Base-by-base conservation (phyloP, 1,284 basidiomycete genomes). In the Chalciporus sp. region DNA sequence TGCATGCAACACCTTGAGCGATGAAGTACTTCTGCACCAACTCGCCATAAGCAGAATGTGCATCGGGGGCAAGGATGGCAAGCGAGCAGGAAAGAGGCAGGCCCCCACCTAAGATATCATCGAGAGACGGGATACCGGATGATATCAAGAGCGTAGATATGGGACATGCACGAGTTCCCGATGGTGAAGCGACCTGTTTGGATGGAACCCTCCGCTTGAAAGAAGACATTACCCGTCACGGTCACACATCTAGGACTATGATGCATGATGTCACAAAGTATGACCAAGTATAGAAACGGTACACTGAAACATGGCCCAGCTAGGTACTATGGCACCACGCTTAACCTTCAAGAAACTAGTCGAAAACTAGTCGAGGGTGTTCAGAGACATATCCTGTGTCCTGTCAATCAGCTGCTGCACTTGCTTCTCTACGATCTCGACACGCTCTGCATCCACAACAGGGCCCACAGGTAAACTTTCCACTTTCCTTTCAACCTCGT, bases 21-120 rank as follows among this genome's bases (percentile, higher is more conserved):
- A 94, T 74, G 63, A 87, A 95, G 71, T 98, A 97, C 59, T 92
- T 89, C 63, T 93, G 85, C 2, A 97, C 77, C 29, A 99, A 82
- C 58, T 92, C 85, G 3, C 88, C 86, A 74, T 98, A 98, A 12
- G 90, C 85, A 7, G 93, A 88, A 65, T 95, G 89, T 26, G 79
- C 71, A 74, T 98, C 92, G 1, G 94, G 89, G 19, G 92, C 85
- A 39, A 92, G 80, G 40, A 95, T 74, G 31, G 90, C 77, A 39
- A 92, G 72, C 10, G 82, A 81, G 54, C 88, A 90, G 12, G 90
- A 89, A 44, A 95, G 79, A 16, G 95, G 93, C n/a, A 98, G 72
- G 14, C 96, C 96, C 26, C 93, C 94, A 54, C 94, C 94, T 31
- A 98, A 82, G 54, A 98, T 83, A 68, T 99, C 97, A 72, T 99